Evolutionary conservation across 148 eudicot species (phyloP), one percentile per base, ranked within the genome.

Genomic region (Vaccinium vitisidaea): DNA sequence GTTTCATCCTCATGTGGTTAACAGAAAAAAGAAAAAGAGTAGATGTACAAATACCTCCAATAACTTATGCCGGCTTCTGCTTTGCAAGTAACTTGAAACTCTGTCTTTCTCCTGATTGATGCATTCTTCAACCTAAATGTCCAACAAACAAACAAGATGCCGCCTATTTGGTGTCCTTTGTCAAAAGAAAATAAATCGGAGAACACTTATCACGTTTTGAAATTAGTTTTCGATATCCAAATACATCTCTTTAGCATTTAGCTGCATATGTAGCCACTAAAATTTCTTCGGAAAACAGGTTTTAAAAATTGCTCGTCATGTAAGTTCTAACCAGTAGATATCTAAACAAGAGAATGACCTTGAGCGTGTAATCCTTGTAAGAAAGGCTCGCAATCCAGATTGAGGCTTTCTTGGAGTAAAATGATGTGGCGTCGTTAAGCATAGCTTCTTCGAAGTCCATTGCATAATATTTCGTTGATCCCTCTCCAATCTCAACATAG

Each of bases 401-500:
- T 53, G 95, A 89, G 83, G 99, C 95, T 85, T 96, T 94, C 67
- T 94, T 84, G 53, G 98, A 94, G 87, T 96, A 96, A 84, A 93
- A 94, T 58, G 97, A 90, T 23, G 95, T 93, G 5, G 97, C 89
- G 83, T 92, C 95, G 54, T 88, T 85, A 52, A 96, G 92, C 99
- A 94, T 86, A 30, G 87, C 90, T 25, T 83, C 90, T 92, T 96
- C 99, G 81, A 96, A 96, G 75, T 96, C 99, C 55, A 77, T 92
- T 71, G 90, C 95, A 84, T 96, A 94, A 76, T 83, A 83, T 82
- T 89, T 93, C 94, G 92, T 92, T 88, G 87, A 91, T 52, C 94
- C 94, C 98, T 91, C 91, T 70, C 95, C 95, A 74, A 96, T 94
- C 89, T 94, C 99, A 83, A 94, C 99, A 89, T 91, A 96, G 73